Conservation (phyloP, 1,284 basidiomycete genomes). For the Cryptococcus floricola region DNA sequence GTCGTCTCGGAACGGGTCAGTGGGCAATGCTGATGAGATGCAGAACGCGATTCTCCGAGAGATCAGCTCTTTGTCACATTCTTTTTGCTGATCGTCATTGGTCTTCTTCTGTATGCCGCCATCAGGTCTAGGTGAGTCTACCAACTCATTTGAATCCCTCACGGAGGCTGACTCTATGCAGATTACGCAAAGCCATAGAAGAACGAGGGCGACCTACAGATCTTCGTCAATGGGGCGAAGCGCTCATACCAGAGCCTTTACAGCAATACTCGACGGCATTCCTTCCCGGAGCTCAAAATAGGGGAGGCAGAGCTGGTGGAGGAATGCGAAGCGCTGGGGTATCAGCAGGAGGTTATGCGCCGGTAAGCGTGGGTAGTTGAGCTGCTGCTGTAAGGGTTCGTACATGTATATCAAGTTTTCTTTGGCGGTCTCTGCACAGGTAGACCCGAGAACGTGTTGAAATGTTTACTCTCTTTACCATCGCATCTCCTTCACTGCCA, state of each 20-base stretch:
- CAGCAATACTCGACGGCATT: conserved; percentile 12
- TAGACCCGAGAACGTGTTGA: too few species aligned
- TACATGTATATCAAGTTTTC: too few species aligned
- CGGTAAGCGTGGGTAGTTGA: conserved; percentile 21
- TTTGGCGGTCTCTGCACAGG: too few species aligned
- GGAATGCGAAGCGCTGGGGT: conserved; percentile 6
- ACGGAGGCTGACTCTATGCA: conserved; percentile 5
- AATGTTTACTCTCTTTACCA: too few species aligned
- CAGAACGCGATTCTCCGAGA: conserved; percentile 79
- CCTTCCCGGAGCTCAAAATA: conserved; percentile 3
- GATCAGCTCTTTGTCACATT: conserved; percentile 86
- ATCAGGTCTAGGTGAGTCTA: conserved; percentile 55
- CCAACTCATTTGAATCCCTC: not conserved
- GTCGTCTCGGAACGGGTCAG: conserved; percentile 44
- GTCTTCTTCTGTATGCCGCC: conserved; percentile 74
- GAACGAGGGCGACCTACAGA: conserved; percentile 38
- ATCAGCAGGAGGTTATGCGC: conserved; percentile 12
- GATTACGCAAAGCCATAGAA: conserved; percentile 38
- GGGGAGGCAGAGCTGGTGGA: not conserved
- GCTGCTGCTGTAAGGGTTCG: too few species aligned
- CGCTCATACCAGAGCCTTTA: conserved; percentile 15
- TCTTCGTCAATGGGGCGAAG: conserved; percentile 41
- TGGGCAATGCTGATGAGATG: conserved; percentile 1
- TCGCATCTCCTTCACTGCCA: too few species aligned
- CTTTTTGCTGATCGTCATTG: conserved; percentile 79